phyloP scores from a whole-genome alignment of 140 eudicot species.

The Oenanthe javanica region DNA sequence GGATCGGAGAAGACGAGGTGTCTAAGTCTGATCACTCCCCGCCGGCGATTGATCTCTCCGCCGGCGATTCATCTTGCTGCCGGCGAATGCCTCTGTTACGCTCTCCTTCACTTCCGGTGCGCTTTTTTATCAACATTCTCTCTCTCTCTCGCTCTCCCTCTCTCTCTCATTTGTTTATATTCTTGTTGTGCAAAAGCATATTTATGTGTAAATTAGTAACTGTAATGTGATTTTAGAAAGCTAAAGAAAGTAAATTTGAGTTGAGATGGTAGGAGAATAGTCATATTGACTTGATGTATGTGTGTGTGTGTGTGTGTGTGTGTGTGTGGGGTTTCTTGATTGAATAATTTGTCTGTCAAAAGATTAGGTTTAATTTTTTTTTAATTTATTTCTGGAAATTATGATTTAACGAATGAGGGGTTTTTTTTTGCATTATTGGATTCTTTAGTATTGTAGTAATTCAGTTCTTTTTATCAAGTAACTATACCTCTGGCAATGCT shows the following conservation, averaged over 20 bases:
- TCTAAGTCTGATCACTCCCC: neutral
- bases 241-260: neutral
- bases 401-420: neutral
- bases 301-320: neutral
- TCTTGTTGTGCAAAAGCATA: too few relatives aligned
- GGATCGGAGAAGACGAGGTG: neutral
- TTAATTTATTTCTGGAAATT: too few relatives aligned
- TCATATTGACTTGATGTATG: neutral
- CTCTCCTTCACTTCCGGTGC: neutral
- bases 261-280: neutral
- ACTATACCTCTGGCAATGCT: neutral
- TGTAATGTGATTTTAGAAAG: neutral
- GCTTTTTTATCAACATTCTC: neutral
- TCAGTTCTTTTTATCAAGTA: neutral
- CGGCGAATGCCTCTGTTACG: neutral
- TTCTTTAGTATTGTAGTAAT: neutral
- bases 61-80: slow-evolving; percentile 2
- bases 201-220: too few relatives aligned
- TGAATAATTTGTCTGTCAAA: neutral
- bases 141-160: neutral
- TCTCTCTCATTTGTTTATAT: too few relatives aligned
- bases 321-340: neutral
- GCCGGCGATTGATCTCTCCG: neutral
- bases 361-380: neutral
- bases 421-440: neutral